These are phyloP conservation scores for Yamadazyma atlantica DNA, from an alignment of 1,139 yeast species.

Conservation along the genomic window DNA sequence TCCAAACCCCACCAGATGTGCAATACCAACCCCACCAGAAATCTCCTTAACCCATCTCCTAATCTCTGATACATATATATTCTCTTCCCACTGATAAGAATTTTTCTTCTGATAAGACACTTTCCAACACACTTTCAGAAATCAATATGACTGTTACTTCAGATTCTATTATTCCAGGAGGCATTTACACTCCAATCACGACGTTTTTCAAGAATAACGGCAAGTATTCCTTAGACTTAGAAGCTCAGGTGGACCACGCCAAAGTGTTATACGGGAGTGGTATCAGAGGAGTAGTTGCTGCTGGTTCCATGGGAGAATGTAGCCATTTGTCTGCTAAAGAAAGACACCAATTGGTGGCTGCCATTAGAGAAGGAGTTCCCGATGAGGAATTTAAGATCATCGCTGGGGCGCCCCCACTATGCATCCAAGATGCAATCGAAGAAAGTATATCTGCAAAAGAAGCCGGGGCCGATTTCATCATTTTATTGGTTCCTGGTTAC, in stretches of 20 bases:
- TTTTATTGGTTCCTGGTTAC: constrained; percentile 33
- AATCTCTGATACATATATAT: no score
- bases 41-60: no score
- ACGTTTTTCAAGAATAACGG: constrained; percentile 46
- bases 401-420: constrained; percentile 36
- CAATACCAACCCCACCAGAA: no score
- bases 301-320: constrained; percentile 50
- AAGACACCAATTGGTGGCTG: constrained; percentile 24
- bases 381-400: constrained; percentile 26
- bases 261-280: constrained; percentile 39
- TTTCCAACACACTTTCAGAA: background rate
- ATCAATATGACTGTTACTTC: constrained; percentile 13
- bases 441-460: constrained; percentile 26
- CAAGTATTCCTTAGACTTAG: constrained; percentile 37
- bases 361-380: constrained; percentile 25
- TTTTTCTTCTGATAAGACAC: no score
- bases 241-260: constrained; percentile 43
- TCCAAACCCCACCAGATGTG: no score
- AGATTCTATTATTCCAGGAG: constrained; percentile 18
- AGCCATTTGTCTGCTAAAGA: constrained; percentile 36
- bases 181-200: constrained; percentile 49
- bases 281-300: constrained; percentile 44
- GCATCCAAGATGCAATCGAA: constrained; percentile 28
- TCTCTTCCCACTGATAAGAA: background rate
- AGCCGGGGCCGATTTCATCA: constrained; percentile 37